Conservation (phyloP, 805 yeast genomes). For the Jamesozyma rosinii region DNA sequence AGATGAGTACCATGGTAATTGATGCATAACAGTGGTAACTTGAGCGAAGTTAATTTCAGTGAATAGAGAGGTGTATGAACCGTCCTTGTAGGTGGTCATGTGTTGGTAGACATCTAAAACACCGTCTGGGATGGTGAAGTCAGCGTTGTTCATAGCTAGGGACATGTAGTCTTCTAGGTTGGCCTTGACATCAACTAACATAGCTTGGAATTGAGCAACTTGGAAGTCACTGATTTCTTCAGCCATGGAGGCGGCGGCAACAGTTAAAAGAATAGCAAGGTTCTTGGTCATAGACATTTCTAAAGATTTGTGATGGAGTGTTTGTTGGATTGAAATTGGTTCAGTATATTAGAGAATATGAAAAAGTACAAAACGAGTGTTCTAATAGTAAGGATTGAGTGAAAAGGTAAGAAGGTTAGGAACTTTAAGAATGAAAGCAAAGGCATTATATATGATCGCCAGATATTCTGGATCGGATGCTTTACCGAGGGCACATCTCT, state of each 20-base stretch:
- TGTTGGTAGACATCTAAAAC: slow-evolving; percentile 23
- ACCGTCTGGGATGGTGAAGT: slow-evolving; percentile 23
- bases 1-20: slow-evolving; percentile 29
- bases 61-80: slow-evolving; percentile 29
- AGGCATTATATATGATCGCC: too few relatives aligned
- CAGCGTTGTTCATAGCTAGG: slow-evolving; percentile 7
- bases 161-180: slow-evolving; percentile 10
- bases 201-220: slow-evolving; percentile 10
- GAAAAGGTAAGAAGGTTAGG: too few relatives aligned
- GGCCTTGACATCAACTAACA: slow-evolving; percentile 11
- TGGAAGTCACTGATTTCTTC: slow-evolving; percentile 4
- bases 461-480: too few relatives aligned
- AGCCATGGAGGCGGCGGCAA: slow-evolving; percentile 5
- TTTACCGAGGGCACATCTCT: too few relatives aligned
- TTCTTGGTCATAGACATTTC: neutral
- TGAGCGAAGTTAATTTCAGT: slow-evolving; percentile 18
- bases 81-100: slow-evolving; percentile 29
- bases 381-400: too few relatives aligned
- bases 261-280: neutral
- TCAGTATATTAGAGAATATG: too few relatives aligned
- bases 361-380: too few relatives aligned
- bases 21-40: slow-evolving; percentile 24
- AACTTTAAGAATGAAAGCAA: too few relatives aligned
- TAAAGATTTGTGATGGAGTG: neutral
- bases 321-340: too few relatives aligned